Evolutionary conservation across 257 asterid species (phyloP), one percentile per base, ranked within the genome.

Genomic region (Solanum chiquidenum): DNA sequence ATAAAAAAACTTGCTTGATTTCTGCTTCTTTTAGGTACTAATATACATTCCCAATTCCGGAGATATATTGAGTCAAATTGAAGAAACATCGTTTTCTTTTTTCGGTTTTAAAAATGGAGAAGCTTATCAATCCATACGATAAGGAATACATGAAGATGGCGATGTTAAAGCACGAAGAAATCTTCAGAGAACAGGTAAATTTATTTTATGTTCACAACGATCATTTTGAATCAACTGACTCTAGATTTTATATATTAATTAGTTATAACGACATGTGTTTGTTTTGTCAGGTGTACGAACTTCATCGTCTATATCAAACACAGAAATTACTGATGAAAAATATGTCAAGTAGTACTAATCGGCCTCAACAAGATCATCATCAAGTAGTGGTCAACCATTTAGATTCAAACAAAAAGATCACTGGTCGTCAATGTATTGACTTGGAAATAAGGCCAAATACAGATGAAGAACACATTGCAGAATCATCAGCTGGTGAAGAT

Each of bases 141-240:
- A 95, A 89, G 92, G 98, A 95, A 83, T 93, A 35, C 91, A 93
- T 97, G 98, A 97, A 94, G 91, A 92, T 93, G 92, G 98, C 98
- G 38, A 93, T 97, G 98, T 88, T 97, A 88, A 95, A 97, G 92
- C 99, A 97, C 88, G 99, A 97, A 88, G 96, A 95, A 90, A 94
- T 94, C 23, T 97, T 97, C 82, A 93, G 97, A 86, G 96, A 95
- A 76, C 99, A 96, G 98, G 99, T 96, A 89, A 89, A 20, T 25
- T 62, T 64, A 64, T 64, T n/a, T n/a, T 64, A 10, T 64, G 77
- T 71, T 72, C 27, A 69, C 79, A 1, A 13, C 9, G 46, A 42
- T 18, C 21, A 27, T 80, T 46, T 4, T 86, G 49, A 42, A 40
- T 31, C 23, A 0, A 16, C 9, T n/a, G 20, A n/a, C 73, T 83